Base-by-base conservation (phyloP, 345 rosid species). In the Salix viminalis region DNA sequence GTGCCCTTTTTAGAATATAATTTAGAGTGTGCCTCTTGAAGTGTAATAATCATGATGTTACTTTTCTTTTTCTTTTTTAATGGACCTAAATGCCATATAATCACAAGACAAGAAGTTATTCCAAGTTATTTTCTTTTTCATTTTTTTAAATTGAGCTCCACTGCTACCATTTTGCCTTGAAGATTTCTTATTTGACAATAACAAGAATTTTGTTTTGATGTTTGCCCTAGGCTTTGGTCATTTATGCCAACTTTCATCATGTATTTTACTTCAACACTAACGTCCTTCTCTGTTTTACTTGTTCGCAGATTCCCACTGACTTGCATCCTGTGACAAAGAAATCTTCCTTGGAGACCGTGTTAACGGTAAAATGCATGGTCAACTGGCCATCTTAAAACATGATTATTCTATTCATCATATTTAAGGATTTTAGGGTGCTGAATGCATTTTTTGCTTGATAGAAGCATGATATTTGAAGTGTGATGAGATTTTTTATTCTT, bases 311-410 rank as follows among this genome's bases (percentile, higher is more conserved):
- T 87, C 99, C 99, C 18, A 93, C 85, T n/a, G 99, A 91, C 79
- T 79, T 96, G 85, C 99, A 96, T 91, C 98, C 96, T 18, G 96
- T 82, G 73, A 96, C 99, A 56, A 86, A 90, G 71, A 96, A 93
- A 84, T 96, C 99, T 79, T 60, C 99, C 32, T 80, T 96, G 86
- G 99, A 96, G 90, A 96, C 99, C 67, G 99, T 96, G 81, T 82
- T 96, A 74, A 96, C 99, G 97, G 99, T 96, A 93, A n/a, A 58
- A 58, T 23, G 64, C 64, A 58, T 23, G 64, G 64, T 12, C 64
- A 58, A 3, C 64, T 58, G 64, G 28, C 64, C 28, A 58, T 58
- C 64, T 58, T 58, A 58, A 9, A 23, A 11, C 10, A 23, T 58
- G 64, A 23, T 4, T 58, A 23, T 10, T 23, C 24, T 58, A 58